Percentiles rank a stretch among this genome's conserved stretches.
Evolutionary conservation across 2,329 filamentous ascomycete species (phyloP).

Genomic region (Penicillium sp.): DNA sequence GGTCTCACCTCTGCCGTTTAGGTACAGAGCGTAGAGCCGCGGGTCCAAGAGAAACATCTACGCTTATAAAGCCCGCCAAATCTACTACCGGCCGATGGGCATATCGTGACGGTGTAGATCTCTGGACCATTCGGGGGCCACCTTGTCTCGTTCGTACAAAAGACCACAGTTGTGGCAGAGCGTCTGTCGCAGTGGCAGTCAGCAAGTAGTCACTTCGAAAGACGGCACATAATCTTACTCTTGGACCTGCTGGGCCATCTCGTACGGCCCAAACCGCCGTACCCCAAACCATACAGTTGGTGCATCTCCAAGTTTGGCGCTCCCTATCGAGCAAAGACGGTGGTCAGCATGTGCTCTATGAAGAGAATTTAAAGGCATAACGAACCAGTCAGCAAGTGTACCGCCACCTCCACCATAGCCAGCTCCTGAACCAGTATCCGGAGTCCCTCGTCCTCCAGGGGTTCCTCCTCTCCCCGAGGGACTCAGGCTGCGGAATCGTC

Average conservation of each 20-base stretch:
- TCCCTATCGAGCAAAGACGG: too few relatives aligned
- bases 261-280: conserved; percentile 88
- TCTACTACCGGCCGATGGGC: conserved; percentile 32
- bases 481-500: conserved; percentile 78
- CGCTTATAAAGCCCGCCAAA: too few relatives aligned
- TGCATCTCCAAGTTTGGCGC: conserved; percentile 74
- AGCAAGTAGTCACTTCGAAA: not conserved
- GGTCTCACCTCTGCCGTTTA: too few relatives aligned
- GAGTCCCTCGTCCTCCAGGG: conserved; percentile 66
- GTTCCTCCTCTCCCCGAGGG: conserved; percentile 62
- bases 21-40: too few relatives aligned
- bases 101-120: conserved; percentile 52
- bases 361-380: too few relatives aligned
- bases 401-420: conserved; percentile 61
- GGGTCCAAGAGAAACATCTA: too few relatives aligned
- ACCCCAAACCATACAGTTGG: conserved; percentile 79
- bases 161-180: conserved; percentile 91
- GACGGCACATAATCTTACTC: conserved; percentile 56
- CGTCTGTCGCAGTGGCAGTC: conserved; percentile 52
- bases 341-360: conserved; percentile 13
- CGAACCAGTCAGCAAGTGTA: conserved; percentile 59
- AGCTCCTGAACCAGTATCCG: conserved; percentile 54
- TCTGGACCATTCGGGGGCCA: conserved; percentile 67
- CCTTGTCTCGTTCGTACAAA: conserved; percentile 76
- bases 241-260: conserved; percentile 75